Evolutionary conservation across 192 early-diverging fungal genomes (phyloP), one percentile per base, ranked within the genome.

Genomic region (Coemansia sp.): DNA sequence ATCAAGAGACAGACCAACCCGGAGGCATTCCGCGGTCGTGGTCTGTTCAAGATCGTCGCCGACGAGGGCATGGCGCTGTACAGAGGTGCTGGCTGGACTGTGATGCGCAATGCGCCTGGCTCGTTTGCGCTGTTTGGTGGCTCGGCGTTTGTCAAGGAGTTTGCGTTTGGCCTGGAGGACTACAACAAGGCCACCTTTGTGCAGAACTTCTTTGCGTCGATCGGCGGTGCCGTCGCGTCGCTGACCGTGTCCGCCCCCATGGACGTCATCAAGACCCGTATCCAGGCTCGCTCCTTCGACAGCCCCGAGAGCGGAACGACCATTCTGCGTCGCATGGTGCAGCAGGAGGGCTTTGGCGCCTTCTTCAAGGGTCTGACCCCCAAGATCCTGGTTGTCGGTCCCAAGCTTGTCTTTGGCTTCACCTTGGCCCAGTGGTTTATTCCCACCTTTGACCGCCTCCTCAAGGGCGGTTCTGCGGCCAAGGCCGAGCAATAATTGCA

Each of bases 231-330:
- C 18, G 85, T 96, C 48, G 95, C 97, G 18, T 94, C 92, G 49
- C 91, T 99, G 70, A 91, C 93, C 7, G 90, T 97, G 36, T 93
- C 97, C 36, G 94, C 94, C 25, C 97, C 97, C 56, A 85, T 99
- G 67, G 97, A 99, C 77, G 96, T 99, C 16, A 93, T 99, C 85
- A 99, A 99, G 88, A 99, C 97, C 18, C 92, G 97, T 51, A 99
- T 99, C 77, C 97, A 99, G 83, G 91, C 93, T 57, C 87, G 90
- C 58, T 89, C 93, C 64, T 92, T 89, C 68, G 94, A 93, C 12
- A 87, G 89, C 68, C 93, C 93, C 18, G 92, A 95, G 75, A 87
- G 89, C 56, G 97, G 97, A 64, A 79, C 88, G 72, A 87, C 85
- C 55, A 96, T 99, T 71, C 80, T 99, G 61, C 83, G 75, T 73